phyloP scores from a whole-genome alignment of 1,284 basidiomycete genomes.

The Apiotrichum brassicae region DNA sequence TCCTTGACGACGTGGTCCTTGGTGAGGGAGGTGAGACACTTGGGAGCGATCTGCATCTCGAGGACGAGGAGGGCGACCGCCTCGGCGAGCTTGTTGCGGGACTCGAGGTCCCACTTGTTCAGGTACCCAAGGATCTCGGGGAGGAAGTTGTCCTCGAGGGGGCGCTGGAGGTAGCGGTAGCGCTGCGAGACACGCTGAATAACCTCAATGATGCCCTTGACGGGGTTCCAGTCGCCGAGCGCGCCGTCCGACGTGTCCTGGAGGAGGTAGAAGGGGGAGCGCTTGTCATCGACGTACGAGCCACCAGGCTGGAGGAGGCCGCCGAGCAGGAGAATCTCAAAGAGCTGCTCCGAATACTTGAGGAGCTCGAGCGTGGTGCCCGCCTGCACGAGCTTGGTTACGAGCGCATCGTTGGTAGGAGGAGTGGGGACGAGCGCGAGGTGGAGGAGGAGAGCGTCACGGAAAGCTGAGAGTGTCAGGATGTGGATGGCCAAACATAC shows the following conservation, averaged over 20 bases:
- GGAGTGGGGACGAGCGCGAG: constrained; percentile 74
- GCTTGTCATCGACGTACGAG: constrained; percentile 72
- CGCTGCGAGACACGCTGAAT: constrained; percentile 92
- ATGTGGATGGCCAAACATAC: too few relatives aligned
- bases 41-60: constrained; percentile 68
- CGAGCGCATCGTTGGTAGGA: constrained; percentile 57
- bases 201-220: constrained; percentile 88
- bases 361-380: constrained; percentile 85
- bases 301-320: constrained; percentile 94
- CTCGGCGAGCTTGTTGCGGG: constrained; percentile 75
- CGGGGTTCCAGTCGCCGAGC: constrained; percentile 41
- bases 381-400: constrained; percentile 73
- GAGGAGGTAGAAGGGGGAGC: constrained; percentile 50
- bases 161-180: constrained; percentile 98
- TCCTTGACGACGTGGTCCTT: constrained; percentile 96
- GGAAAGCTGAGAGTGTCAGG: constrained; percentile 74
- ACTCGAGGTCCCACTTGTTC: constrained; percentile 67
- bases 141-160: constrained; percentile 78
- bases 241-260: constrained; percentile 18
- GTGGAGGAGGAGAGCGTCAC: constrained; percentile 90
- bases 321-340: constrained; percentile 89
- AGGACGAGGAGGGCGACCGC: constrained; percentile 74
- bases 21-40: constrained; percentile 71
- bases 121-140: constrained; percentile 80
- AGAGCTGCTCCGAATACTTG: constrained; percentile 92